Conservation (phyloP, 140 eudicot genomes). For the Flaveria floridana region DNA sequence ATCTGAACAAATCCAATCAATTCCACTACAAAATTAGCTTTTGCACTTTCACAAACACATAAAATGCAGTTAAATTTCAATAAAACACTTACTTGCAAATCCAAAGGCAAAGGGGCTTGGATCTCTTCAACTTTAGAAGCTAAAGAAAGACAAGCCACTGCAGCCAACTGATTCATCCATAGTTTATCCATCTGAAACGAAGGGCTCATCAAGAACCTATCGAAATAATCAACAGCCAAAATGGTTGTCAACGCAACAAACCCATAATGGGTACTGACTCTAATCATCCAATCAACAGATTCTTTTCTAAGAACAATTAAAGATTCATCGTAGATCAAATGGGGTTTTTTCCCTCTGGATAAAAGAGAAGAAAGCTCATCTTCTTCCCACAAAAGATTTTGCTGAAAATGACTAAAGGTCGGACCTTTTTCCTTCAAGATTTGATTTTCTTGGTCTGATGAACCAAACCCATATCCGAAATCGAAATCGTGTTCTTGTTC, state of each 20-base stretch:
- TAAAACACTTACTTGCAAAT: slow-evolving; percentile 63
- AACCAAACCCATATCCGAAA: slow-evolving; percentile 26
- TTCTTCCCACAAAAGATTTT: slow-evolving; percentile 64
- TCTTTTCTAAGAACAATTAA: slow-evolving; percentile 45
- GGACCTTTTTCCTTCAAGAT: slow-evolving; percentile 33
- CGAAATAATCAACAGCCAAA: slow-evolving; percentile 79
- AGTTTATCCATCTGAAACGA: slow-evolving; percentile 73
- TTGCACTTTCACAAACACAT: slow-evolving; percentile 46
- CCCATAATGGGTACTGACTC: slow-evolving; percentile 60
- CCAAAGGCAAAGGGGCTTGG: slow-evolving; percentile 74
- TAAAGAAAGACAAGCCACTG: slow-evolving; percentile 86
- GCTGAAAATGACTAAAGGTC: slow-evolving; percentile 33
- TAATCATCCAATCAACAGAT: slow-evolving; percentile 73
- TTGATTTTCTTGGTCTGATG: slow-evolving; percentile 17
- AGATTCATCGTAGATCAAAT: slow-evolving; percentile 38
- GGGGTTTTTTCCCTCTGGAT: slow-evolving; percentile 49
- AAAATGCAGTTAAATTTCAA: slow-evolving; percentile 22
- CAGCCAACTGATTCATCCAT: slow-evolving; percentile 88
- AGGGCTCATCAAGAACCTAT: slow-evolving; percentile 55
- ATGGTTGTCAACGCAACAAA: slow-evolving; percentile 57
- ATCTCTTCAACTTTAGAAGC: slow-evolving; percentile 98
- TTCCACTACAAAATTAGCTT: not conserved
- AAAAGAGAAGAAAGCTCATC: slow-evolving; percentile 63
- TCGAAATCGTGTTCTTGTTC: slow-evolving; percentile 61
- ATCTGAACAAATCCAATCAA: slow-evolving; percentile 45